Conservation (phyloP, 2,329 filamentous ascomycete species). For the Parastagonospora nodorum region DNA sequence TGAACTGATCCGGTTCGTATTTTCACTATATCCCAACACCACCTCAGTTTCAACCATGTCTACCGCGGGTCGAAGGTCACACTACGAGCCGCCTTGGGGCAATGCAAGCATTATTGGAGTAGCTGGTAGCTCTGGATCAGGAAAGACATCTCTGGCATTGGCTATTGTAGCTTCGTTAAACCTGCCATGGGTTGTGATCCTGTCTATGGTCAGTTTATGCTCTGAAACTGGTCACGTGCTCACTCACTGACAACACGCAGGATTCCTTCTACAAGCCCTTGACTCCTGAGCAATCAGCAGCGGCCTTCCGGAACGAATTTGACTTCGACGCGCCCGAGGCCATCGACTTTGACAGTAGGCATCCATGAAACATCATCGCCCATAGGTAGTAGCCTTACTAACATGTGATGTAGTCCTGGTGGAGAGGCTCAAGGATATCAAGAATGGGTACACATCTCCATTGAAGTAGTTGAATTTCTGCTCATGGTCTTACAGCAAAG, state of each 20-base stretch:
- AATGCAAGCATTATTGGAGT: conserved; percentile 96
- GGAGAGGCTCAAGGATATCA: conserved; percentile 78
- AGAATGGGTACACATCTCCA: conserved; percentile 71
- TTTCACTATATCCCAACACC: neutral
- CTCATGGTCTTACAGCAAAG: conserved; percentile 62
- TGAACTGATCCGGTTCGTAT: neutral
- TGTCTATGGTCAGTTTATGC: conserved; percentile 75
- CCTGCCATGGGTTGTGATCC: conserved; percentile 95
- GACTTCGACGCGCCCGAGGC: conserved; percentile 95
- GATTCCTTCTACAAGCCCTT: conserved; percentile 98
- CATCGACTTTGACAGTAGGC: conserved; percentile 78
- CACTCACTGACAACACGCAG: conserved; percentile 52
- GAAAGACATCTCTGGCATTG: conserved; percentile 91
- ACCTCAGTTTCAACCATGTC: conserved; percentile 20
- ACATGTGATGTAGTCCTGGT: conserved; percentile 61
- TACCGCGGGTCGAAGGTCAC: conserved; percentile 52
- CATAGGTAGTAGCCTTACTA: neutral
- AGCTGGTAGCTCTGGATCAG: conserved; percentile 91
- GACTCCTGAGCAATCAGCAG: conserved; percentile 74
- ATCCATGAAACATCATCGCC: neutral
- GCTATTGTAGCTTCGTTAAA: conserved; percentile 90
- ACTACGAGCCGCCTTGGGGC: conserved; percentile 94
- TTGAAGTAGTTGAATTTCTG: neutral
- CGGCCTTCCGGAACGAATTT: conserved; percentile 88
- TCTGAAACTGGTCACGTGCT: conserved; percentile 29